These are phyloP conservation scores for Lactarius sanguifluus DNA, from an alignment of 768 basidiomycete genomes.

Conservation along the genomic window DNA sequence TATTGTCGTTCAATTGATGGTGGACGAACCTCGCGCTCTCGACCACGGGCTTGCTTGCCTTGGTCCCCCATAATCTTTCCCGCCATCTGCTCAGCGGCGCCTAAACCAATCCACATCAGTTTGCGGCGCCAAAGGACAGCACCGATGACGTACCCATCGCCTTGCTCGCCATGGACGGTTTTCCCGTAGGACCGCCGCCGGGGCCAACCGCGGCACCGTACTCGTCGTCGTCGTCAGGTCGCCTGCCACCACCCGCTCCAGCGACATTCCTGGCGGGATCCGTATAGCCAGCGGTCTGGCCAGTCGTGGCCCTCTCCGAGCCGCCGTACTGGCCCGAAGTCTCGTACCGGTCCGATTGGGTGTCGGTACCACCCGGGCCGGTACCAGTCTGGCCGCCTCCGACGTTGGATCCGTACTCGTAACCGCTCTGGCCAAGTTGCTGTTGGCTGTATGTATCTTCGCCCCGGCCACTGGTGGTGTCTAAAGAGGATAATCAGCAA, in stretches of 20 bases:
- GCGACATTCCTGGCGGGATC: background rate
- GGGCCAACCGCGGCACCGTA: background rate
- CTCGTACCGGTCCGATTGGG: background rate
- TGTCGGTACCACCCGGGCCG: background rate
- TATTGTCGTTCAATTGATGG: background rate
- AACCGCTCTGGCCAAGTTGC: background rate
- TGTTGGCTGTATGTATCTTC: constrained; percentile 8
- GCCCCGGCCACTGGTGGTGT: background rate
- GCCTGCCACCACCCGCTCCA: background rate
- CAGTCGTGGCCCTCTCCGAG: background rate
- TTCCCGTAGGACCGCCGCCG: background rate
- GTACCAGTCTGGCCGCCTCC: background rate
- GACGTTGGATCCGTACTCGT: background rate
- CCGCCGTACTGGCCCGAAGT: constrained; percentile 13
- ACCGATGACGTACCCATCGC: constrained; percentile 23
- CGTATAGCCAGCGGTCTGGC: background rate
- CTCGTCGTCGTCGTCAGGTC: constrained; percentile 1
- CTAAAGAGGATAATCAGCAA: background rate
- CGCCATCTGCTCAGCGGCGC: constrained; percentile 22
- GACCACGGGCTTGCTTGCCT: constrained; percentile 20
- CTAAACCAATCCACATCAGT: constrained; percentile 20
- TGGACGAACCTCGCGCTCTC: constrained; percentile 25
- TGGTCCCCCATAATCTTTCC: constrained; percentile 21
- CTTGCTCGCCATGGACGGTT: constrained; percentile 14
- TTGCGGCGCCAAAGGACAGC: background rate